Conservation (phyloP, 2,329 filamentous ascomycete genomes). For the Capronia coronata region DNA sequence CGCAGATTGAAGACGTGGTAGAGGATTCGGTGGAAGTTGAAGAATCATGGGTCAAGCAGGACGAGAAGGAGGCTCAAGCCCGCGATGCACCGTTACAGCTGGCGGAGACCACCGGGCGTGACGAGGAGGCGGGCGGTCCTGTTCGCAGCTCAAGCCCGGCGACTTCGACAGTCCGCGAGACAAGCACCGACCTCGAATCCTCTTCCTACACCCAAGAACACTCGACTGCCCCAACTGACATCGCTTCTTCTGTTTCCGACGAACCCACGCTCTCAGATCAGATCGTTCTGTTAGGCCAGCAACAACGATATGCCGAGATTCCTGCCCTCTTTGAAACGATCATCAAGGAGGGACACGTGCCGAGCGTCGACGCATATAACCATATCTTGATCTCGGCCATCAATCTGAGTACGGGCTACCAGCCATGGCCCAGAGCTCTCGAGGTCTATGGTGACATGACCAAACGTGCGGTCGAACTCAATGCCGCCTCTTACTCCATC, state of each 20-base stretch:
- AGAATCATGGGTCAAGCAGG: conserved; percentile 68
- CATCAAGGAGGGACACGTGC: conserved; percentile 72
- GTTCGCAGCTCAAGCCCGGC: conserved; percentile 15
- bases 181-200: conserved; percentile 13
- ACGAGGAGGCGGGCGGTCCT: conserved; percentile 31
- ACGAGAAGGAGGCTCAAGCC: conserved; percentile 75
- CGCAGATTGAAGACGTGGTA: conserved; percentile 54
- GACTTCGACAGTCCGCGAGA: conserved; percentile 8
- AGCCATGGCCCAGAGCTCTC: conserved; percentile 82
- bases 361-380: conserved; percentile 84
- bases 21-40: conserved; percentile 43
- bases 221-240: conserved; percentile 35
- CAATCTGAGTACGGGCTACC: conserved; percentile 71
- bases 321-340: conserved; percentile 86
- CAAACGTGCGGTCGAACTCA: conserved; percentile 70
- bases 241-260: conserved; percentile 45
- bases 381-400: conserved; percentile 79
- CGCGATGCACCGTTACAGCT: conserved; percentile 42
- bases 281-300: conserved; percentile 65
- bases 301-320: conserved; percentile 75
- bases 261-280: conserved; percentile 70
- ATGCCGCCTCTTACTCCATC: conserved; percentile 80
- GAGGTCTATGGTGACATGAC: conserved; percentile 98
- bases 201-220: conserved; percentile 27
- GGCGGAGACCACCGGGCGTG: conserved; percentile 21